Evolutionary conservation across 2,329 filamentous ascomycete species (phyloP).

Genomic region (Curvularia hawaiiensis): DNA sequence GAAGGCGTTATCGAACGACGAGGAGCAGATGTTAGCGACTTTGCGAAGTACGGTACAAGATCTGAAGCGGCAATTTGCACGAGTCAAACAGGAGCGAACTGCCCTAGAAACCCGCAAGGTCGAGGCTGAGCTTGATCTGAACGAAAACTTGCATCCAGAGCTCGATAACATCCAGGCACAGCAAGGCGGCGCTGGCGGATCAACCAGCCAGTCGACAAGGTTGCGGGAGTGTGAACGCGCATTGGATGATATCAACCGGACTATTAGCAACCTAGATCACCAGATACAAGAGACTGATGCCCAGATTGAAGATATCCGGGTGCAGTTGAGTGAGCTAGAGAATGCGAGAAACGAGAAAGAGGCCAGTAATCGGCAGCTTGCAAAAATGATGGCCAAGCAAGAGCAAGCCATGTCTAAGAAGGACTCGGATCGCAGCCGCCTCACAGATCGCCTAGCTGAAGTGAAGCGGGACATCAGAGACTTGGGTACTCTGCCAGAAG

Average conservation of each 20-base stretch:
- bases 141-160: slow-evolving; percentile 85
- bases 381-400: slow-evolving; percentile 78
- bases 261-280: slow-evolving; percentile 67
- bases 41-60: slow-evolving; percentile 73
- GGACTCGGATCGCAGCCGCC: slow-evolving; percentile 82
- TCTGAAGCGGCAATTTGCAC: slow-evolving; percentile 76
- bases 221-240: slow-evolving; percentile 81
- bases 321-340: slow-evolving; percentile 64
- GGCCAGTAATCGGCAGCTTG: slow-evolving; percentile 74
- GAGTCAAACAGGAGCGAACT: slow-evolving; percentile 72
- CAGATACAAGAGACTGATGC: slow-evolving; percentile 77
- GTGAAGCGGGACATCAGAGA: slow-evolving; percentile 89
- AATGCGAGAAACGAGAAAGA: slow-evolving; percentile 67
- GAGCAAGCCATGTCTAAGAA: slow-evolving; percentile 92
- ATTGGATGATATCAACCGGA: slow-evolving; percentile 75
- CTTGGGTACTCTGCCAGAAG: slow-evolving; percentile 89
- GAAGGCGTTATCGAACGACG: slow-evolving; percentile 80
- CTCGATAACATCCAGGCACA: slow-evolving; percentile 73
- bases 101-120: slow-evolving; percentile 82
- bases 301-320: slow-evolving; percentile 66
- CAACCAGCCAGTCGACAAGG: slow-evolving; percentile 58
- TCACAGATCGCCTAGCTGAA: slow-evolving; percentile 78
- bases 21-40: slow-evolving; percentile 78
- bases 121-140: slow-evolving; percentile 82
- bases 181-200: slow-evolving; percentile 58